Base-by-base conservation (phyloP, 2,329 filamentous ascomycete genomes). In the Aspergillus cejpii region DNA sequence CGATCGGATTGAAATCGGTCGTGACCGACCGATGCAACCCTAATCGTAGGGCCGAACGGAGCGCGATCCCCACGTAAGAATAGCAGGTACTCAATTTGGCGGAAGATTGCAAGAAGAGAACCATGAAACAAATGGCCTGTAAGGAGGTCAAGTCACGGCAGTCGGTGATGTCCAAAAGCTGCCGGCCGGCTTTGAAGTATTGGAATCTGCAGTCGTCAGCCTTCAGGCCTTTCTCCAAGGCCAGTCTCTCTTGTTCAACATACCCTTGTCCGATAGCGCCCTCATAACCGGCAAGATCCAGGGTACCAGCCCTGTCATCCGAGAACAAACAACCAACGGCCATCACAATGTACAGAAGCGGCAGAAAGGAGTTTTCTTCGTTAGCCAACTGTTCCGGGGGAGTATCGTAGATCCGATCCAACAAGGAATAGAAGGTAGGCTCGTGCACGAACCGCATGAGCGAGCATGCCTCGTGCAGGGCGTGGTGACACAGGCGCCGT, bases 51-150 rank as follows among this genome's bases (percentile, higher is more conserved):
- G 84, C 81, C 5, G 84, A 84, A 40, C 85, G 79, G 39, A 90
- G 71, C 2, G 85, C 86, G 55, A 91, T 84, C 5, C 86, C 86
- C 38, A 91, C 77, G 55, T 87, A 89, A 0, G 85, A 80, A 64
- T 91, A 91, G 61, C 86, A 91, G 7, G 81, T 84, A 59, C 82
- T 86, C 23, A 91, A 70, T 59, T 87, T 87, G 7, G 85, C 85
- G 1, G 87, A 86, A 2, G 84, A 81, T 59, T 92, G 87, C 1
- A 91, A 74, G 59, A 90, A 92, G 2, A 91, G 70, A 39, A 89
- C 84, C 76, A 89, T 85, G 61, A 87, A 89, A 15, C 89, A 69
- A 5, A 92, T 74, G 2, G 84, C 80, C 62, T 92, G 86, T 6
- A 91, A 70, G 1, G 85, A 85, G 15, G 75, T 78, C 34, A 91